A percentile compares a stretch with the other conserved stretches of the same genome.
Conservation (phyloP, 2,329 filamentous ascomycete genomes). For the Diaporthe citriasiana region DNA sequence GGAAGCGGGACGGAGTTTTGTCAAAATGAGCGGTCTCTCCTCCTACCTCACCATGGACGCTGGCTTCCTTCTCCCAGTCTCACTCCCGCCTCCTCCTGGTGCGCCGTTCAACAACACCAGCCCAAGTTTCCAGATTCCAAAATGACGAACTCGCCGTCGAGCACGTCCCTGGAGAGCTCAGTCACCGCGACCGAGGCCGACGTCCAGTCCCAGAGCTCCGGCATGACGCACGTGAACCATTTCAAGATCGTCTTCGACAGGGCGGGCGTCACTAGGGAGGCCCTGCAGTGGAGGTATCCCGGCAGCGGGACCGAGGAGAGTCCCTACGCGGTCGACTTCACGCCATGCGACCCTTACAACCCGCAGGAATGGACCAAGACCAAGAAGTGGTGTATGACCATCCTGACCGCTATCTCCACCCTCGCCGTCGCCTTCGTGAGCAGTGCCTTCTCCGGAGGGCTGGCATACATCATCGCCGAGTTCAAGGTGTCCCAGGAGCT, state of each 20-base stretch:
- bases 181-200: slow-evolving; percentile 55
- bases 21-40: slow-evolving; percentile 10
- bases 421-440: slow-evolving; percentile 79
- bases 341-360: slow-evolving; percentile 76
- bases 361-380: slow-evolving; percentile 69
- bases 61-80: not conserved
- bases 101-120: slow-evolving; percentile 20
- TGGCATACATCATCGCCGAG: slow-evolving; percentile 65
- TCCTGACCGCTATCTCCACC: slow-evolving; percentile 75
- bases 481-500: slow-evolving; percentile 67
- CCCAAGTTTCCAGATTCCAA: slow-evolving; percentile 6
- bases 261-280: slow-evolving; percentile 68
- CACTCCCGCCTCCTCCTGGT: not conserved
- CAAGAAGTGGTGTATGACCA: slow-evolving; percentile 77
- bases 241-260: slow-evolving; percentile 70
- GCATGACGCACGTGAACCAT: slow-evolving; percentile 55
- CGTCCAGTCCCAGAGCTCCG: slow-evolving; percentile 56
- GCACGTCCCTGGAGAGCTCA: slow-evolving; percentile 47
- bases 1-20: slow-evolving; percentile 19
- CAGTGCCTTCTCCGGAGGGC: slow-evolving; percentile 74
- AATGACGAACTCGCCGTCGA: slow-evolving; percentile 38
- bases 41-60: not conserved
- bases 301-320: slow-evolving; percentile 76
- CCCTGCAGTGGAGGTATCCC: slow-evolving; percentile 68
- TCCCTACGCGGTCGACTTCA: slow-evolving; percentile 78